Conservation (phyloP, 192 early-diverging fungal species). For the Kappamyces sp. region DNA sequence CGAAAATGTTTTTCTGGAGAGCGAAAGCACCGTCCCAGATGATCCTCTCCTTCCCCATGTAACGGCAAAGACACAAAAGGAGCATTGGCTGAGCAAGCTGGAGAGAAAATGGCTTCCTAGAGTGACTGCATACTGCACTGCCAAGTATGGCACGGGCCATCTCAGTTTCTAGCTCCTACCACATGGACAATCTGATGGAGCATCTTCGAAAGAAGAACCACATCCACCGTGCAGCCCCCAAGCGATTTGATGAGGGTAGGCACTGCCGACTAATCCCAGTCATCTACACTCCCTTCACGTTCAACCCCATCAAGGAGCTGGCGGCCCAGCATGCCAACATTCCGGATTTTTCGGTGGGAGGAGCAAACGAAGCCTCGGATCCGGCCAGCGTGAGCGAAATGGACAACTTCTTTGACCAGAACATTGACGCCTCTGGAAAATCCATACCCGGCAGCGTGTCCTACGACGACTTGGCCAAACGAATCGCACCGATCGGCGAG, state of each 20-base stretch:
- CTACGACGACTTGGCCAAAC: conserved; percentile 27
- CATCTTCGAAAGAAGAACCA: conserved; percentile 40
- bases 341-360: background rate
- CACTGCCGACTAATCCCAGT: conserved; percentile 3
- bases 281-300: conserved; percentile 26
- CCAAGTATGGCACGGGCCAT: conserved; percentile 47
- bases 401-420: conserved; percentile 33
- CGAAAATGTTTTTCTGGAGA: background rate
- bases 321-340: background rate
- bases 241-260: conserved; percentile 42
- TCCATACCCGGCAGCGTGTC: conserved; percentile 20
- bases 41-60: conserved; percentile 30
- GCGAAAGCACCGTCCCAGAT: background rate
- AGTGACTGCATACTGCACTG: conserved; percentile 73
- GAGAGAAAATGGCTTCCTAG: conserved; percentile 55
- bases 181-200: conserved; percentile 48
- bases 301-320: conserved; percentile 2
- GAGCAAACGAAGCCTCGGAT: background rate
- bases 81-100: conserved; percentile 59
- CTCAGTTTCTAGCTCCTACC: conserved; percentile 41
- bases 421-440: conserved; percentile 25
- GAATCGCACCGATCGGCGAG: conserved; percentile 50
- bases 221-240: conserved; percentile 26
- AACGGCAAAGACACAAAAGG: conserved; percentile 28
- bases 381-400: background rate